These are phyloP conservation scores for Zasmidium cellare DNA, from an alignment of 2,329 filamentous ascomycete genomes.

Conservation along the genomic window DNA sequence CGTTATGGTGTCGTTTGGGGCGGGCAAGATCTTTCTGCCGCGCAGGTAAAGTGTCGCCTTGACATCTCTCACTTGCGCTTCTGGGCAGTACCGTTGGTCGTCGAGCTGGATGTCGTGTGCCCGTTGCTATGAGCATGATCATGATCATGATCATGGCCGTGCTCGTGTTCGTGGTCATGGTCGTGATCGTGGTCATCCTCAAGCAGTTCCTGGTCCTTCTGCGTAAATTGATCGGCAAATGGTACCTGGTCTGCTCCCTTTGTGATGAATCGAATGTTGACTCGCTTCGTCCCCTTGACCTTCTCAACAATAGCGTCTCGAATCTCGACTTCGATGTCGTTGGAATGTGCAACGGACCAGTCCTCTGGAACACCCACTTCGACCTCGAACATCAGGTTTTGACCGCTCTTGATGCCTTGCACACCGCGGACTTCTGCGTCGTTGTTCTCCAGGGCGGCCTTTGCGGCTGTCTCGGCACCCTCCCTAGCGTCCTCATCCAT, in stretches of 20 bases:
- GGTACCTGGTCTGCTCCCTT: conserved; percentile 38
- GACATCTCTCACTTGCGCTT: conserved; percentile 5
- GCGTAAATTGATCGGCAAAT: conserved; percentile 69
- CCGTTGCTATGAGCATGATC: conserved; percentile 1
- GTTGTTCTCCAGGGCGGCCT: conserved; percentile 38
- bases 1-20: no score
- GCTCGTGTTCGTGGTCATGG: conserved; percentile 27
- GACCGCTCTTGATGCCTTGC: conserved; percentile 89
- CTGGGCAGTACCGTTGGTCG: conserved; percentile 1
- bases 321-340: conserved; percentile 70
- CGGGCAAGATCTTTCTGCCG: no score
- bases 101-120: not conserved
- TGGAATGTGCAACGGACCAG: conserved; percentile 73
- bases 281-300: conserved; percentile 78
- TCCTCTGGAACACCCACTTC: conserved; percentile 76
- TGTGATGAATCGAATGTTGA: conserved; percentile 80
- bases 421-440: conserved; percentile 71
- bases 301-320: conserved; percentile 71
- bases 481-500: conserved; percentile 81
- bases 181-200: conserved; percentile 27
- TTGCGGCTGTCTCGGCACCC: conserved; percentile 63
- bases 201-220: conserved; percentile 16
- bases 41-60: no score
- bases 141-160: conserved; percentile 15
- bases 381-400: conserved; percentile 92